Base-by-base conservation (phyloP, 192 early-diverging fungal genomes). In the Coemansia sp. region DNA sequence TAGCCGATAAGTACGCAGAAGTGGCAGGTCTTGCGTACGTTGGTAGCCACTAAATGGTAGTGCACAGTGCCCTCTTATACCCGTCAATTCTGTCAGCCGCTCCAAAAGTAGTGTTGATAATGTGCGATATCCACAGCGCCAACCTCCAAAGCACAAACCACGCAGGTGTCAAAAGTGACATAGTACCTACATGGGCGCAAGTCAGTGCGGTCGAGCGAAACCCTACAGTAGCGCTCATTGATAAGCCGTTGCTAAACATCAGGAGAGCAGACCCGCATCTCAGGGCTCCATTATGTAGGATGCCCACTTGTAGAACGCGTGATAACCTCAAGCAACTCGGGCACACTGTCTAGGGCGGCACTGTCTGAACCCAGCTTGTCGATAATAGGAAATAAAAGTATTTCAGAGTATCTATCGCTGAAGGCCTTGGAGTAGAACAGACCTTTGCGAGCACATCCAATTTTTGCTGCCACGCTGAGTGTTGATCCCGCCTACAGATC, bases 371-470 rank as follows among this genome's bases (percentile, higher is more conserved):
- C 95, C 59, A 90, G 91, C 74, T 93, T 91, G 79, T 97, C 95
- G 65, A 99, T 92, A 61, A 96, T 94, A 13, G 97, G 97, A 82
- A n/a, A n/a, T n/a, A 90, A 96, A 9, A 94, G 81, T 42, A 86
- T 70, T 42, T 94, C 88, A 7, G 97, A 79, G 43, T 93, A 88
- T 3, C 74, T 55, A 24, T 18, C 40, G 60, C 87, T 90, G 77
- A 96, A 95, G 37, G 86, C 85, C 38, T 84, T 86, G n/a, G 92
- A 93, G 67, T 86, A 77, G 85, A 99, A 90, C 62, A 95, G 88
- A 60, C 97, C 95, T 74, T 99, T 95, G 51, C 97, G 92, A 55
- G 97, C 92, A 43, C 97, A 97, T 97, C 97, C 97, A 99, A 87
- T 97, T 99, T 82, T 97, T 97, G 88, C 97, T 99, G 40, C 97